Conservation (phyloP, 306 rosid genomes). For the Dryas octopetala region DNA sequence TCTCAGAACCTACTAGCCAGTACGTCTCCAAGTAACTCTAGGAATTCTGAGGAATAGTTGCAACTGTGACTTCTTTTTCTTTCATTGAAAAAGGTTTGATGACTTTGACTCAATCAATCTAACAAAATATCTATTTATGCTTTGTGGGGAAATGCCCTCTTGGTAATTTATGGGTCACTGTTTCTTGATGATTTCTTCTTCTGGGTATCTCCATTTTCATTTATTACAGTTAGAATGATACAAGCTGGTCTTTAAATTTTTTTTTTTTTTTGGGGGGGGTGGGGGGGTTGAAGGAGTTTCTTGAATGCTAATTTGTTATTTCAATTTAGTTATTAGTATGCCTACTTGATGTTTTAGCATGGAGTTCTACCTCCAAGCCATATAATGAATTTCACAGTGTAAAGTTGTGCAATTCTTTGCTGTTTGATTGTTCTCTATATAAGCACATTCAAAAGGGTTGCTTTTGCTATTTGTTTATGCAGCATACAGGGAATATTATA, state of each 20-base stretch:
- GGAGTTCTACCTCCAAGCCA: neutral
- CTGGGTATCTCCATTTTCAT: neutral
- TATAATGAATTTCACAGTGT: neutral
- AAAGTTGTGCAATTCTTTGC: neutral
- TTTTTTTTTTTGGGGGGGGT: neutral
- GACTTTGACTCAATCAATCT: neutral
- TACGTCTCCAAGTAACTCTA: conserved; percentile 6
- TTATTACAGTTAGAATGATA: neutral
- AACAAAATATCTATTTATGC: neutral
- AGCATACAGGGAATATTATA: conserved; percentile 15
- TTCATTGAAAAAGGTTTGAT: conserved; percentile 6
- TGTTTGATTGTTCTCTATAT: neutral
- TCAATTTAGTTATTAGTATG: neutral
- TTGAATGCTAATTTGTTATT: neutral
- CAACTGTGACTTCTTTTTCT: neutral
- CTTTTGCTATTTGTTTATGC: conserved; percentile 26
- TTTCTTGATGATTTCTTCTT: conserved; percentile 9
- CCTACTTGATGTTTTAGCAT: neutral
- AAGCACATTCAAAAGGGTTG: neutral
- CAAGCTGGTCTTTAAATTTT: neutral
- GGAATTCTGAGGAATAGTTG: neutral
- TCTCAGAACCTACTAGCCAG: neutral
- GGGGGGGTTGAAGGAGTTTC: neutral
- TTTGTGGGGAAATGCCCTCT: neutral
- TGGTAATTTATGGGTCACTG: neutral